Evolutionary conservation across 345 rosid genomes (phyloP).

Genomic region (Mallotus nudiflorus): DNA sequence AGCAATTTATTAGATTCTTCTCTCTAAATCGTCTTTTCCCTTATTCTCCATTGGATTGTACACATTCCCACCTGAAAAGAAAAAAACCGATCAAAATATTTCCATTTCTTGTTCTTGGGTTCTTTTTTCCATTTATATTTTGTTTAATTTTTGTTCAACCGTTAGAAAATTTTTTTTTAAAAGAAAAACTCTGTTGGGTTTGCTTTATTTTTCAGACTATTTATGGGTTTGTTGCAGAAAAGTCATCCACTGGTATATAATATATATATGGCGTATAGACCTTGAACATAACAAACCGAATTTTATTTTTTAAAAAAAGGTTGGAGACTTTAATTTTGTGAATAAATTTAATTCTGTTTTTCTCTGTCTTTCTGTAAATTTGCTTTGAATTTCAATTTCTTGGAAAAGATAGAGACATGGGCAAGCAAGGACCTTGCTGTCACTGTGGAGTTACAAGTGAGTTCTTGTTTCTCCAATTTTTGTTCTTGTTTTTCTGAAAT

Average conservation of each 20-base stretch:
- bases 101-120: conserved; percentile 25
- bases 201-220: conserved; percentile 31
- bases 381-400: conserved; percentile 23
- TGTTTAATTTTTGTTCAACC: conserved; percentile 16
- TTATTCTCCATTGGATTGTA: conserved; percentile 60
- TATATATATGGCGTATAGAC: conserved; percentile 28
- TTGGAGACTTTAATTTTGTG: conserved; percentile 19
- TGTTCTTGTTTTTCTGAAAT: conserved; percentile 2
- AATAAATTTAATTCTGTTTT: conserved; percentile 18
- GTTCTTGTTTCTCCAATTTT: conserved; percentile 65
- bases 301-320: conserved; percentile 3
- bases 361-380: conserved; percentile 9
- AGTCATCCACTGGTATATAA: conserved; percentile 17
- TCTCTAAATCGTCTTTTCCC: conserved; percentile 43
- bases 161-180: not conserved
- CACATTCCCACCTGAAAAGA: conserved; percentile 43
- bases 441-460: conserved; percentile 99
- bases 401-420: conserved; percentile 52
- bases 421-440: conserved; percentile 95
- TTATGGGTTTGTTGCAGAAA: conserved; percentile 44
- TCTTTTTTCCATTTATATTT: not conserved
- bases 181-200: conserved; percentile 35
- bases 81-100: conserved; percentile 34
- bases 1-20: conserved; percentile 68
- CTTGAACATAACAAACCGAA: conserved; percentile 28